Evolutionary conservation across 2,329 filamentous ascomycete genomes (phyloP).

Genomic region (Gnomoniopsis smithogilvyi): DNA sequence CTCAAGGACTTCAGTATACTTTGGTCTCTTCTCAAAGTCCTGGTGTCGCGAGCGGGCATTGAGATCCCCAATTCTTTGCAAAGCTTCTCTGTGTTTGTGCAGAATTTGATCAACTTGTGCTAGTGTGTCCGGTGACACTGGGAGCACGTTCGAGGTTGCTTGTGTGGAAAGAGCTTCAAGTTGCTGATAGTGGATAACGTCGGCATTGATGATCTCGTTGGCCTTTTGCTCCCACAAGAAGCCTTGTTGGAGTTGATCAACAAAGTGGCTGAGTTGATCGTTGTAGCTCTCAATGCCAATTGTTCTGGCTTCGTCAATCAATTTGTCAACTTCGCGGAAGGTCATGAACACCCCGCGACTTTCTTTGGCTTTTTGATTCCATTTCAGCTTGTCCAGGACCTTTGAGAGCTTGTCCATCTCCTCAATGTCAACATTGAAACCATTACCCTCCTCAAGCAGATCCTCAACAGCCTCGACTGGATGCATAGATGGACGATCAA

Average conservation of each 20-base stretch:
- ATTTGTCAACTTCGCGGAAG: conserved; percentile 72
- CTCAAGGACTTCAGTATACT: conserved; percentile 85
- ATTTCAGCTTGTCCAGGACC: conserved; percentile 80
- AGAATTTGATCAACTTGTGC: conserved; percentile 84
- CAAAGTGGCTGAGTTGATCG: conserved; percentile 72
- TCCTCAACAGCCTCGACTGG: conserved; percentile 79
- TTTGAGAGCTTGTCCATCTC: conserved; percentile 81
- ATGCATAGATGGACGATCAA: conserved; percentile 60
- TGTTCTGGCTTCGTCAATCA: conserved; percentile 74
- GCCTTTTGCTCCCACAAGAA: conserved; percentile 91
- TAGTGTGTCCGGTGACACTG: conserved; percentile 79
- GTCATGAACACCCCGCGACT: conserved; percentile 64
- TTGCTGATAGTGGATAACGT: conserved; percentile 89
- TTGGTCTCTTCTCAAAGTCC: conserved; percentile 76
- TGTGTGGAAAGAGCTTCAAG: conserved; percentile 87
- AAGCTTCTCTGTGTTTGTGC: conserved; percentile 92
- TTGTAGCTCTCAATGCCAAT: conserved; percentile 78
- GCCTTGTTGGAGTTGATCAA: conserved; percentile 72
- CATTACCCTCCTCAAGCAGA: conserved; percentile 82
- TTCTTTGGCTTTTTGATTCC: conserved; percentile 74
- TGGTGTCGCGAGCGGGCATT: conserved; percentile 73
- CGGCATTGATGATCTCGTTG: conserved; percentile 86
- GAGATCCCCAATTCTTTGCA: conserved; percentile 80
- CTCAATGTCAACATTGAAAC: conserved; percentile 87
- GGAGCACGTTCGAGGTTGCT: conserved; percentile 65